Evolutionary conservation across 1,139 yeast species (phyloP), one percentile per base, ranked within the genome.

Genomic region (Debaryomyces subglobosus): DNA sequence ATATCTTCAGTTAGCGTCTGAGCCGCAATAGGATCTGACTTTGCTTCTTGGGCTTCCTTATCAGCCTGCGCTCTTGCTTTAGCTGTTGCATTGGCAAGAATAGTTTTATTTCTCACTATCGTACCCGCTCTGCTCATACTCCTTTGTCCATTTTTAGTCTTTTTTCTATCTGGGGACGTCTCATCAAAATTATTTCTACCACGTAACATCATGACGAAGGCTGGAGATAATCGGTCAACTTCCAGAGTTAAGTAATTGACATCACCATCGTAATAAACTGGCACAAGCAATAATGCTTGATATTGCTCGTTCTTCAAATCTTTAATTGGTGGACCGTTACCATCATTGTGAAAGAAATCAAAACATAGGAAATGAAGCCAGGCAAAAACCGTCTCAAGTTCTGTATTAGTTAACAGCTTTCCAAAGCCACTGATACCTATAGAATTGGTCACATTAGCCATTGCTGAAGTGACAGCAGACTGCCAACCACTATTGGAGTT

Each of bases 261-360:
- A n/a, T 78, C 72, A 49, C 79, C 72, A 54, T 85, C 90, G 60
- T 87, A 88, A 60, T 82, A 83, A 1, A 80, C 84, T 1, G 92
- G 90, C 15, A 88, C 72, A 20, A 86, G 68, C 52, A 85, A 67
- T 20, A 89, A 64, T 32, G 84, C 79, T 61, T 86, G 90, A 61
- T 86, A 88, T 36, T 79, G 79, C 42, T 78, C 82, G 49, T 82
- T 82, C 54, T 84, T 85, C 58, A 89, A 68, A 9, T 80, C 82
- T 53, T 79, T 84, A 37, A 88, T 61, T 0, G 91, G 80, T 0
- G 95, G 95, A 0, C 96, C 96, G 44, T 86, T 86, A 0, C 96
- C 96, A 49, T 81, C 85, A 59, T 88, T 86, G 61, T 89, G 84
- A 68, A 90, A 89, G 62, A 89, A 89, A 51, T 84, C 90, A 47